phyloP scores from a whole-genome alignment of 805 yeast genomes.

The Yarrowia sp. region DNA sequence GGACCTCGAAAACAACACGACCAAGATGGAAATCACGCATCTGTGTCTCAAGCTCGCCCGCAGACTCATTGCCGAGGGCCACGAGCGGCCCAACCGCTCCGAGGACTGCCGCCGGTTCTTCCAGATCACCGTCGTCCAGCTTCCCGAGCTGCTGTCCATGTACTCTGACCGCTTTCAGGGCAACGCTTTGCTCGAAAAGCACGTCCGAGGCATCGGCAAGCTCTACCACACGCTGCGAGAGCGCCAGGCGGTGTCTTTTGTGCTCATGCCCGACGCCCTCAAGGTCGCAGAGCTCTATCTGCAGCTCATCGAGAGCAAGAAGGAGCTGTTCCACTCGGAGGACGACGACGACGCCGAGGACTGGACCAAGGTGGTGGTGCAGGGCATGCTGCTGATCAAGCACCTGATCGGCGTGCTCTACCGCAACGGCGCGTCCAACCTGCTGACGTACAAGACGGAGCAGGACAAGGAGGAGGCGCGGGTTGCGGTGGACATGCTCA shows the following conservation, averaged over 20 bases:
- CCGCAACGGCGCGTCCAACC: conserved; percentile 63
- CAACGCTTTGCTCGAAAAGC: conserved; percentile 64
- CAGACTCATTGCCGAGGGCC: conserved; percentile 73
- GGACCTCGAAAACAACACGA: conserved; percentile 39
- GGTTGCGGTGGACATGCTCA: conserved; percentile 52
- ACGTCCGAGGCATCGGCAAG: conserved; percentile 72
- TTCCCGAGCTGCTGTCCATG: conserved; percentile 36
- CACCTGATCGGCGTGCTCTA: conserved; percentile 58
- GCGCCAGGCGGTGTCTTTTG: conserved; percentile 65
- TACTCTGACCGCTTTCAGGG: conserved; percentile 61
- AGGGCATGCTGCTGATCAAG: conserved; percentile 58
- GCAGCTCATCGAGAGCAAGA: conserved; percentile 60
- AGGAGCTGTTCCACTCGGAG: conserved; percentile 48
- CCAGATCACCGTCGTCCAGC: conserved; percentile 41
- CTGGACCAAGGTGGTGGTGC: conserved; percentile 72
- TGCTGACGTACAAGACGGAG: conserved; percentile 53
- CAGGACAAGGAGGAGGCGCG: conserved; percentile 59
- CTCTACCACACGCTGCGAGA: conserved; percentile 60
- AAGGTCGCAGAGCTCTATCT: conserved; percentile 62
- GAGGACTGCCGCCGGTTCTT: conserved; percentile 60
- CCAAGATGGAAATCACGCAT: conserved; percentile 72
- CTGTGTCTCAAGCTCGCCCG: conserved; percentile 71
- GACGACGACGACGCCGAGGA: conserved; percentile 56
- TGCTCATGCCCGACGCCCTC: conserved; percentile 61
- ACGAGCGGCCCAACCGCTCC: conserved; percentile 63